Conservation (phyloP, 305 asterid species). For the Solanum hybrid region DNA sequence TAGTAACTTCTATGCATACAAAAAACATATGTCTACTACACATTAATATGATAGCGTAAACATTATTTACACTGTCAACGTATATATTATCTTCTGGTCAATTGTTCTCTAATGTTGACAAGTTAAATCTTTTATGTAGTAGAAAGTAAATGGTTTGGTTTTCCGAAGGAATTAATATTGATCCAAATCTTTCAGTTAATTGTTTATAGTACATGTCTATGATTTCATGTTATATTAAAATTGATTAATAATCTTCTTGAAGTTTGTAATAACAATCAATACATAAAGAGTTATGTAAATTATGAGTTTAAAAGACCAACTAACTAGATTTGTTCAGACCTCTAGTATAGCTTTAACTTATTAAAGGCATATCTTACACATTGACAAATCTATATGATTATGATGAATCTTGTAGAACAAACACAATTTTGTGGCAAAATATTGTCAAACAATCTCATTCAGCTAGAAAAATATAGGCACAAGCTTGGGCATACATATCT, state of each 20-base stretch:
- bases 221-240: not conserved
- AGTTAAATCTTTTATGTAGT: not conserved
- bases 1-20: not conserved
- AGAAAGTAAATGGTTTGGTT: not conserved
- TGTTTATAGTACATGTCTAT: not conserved
- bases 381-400: not conserved
- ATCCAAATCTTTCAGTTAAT: not conserved
- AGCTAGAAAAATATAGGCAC: not conserved
- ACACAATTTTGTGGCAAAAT: not conserved
- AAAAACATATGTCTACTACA: not conserved
- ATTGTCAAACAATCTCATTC: not conserved
- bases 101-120: too few relatives aligned
- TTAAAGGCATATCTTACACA: not conserved
- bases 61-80: not conserved
- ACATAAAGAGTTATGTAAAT: not conserved
- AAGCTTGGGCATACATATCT: not conserved
- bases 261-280: not conserved
- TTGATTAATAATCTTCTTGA: not conserved
- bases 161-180: not conserved
- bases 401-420: not conserved
- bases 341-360: not conserved
- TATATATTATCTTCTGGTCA: not conserved
- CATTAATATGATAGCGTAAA: not conserved
- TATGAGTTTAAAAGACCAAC: not conserved
- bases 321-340: not conserved